These are phyloP conservation scores for Vachellia collinsii DNA, from an alignment of 306 rosid species.

Conservation along the genomic window DNA sequence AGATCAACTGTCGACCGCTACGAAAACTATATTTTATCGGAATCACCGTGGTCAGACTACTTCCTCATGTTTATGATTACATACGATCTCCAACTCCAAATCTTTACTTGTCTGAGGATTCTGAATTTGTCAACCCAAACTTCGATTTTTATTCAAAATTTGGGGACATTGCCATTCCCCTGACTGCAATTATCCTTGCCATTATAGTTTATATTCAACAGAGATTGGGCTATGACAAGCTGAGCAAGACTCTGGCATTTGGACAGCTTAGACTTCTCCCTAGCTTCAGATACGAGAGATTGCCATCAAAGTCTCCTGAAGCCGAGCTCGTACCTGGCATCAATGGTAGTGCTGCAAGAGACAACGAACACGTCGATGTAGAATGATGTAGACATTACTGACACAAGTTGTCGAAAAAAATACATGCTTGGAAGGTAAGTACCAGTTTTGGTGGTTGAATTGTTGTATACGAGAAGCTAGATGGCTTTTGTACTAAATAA, in stretches of 20 bases:
- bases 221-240: conserved; percentile 68
- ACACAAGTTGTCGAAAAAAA: conserved; percentile 31
- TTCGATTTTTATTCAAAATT: conserved; percentile 73
- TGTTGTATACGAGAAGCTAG: conserved; percentile 35
- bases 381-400: conserved; percentile 48
- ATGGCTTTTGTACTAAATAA: conserved; percentile 14
- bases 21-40: conserved; percentile 78
- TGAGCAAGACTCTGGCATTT: conserved; percentile 56
- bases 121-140: conserved; percentile 75
- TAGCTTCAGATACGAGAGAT: conserved; percentile 69
- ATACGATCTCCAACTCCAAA: conserved; percentile 59
- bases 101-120: conserved; percentile 71
- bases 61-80: conserved; percentile 85
- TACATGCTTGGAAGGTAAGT: conserved; percentile 34
- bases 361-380: conserved; percentile 45
- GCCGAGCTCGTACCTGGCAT: conserved; percentile 71
- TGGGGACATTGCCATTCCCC: conserved; percentile 76
- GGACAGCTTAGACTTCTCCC: conserved; percentile 69
- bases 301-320: conserved; percentile 67
- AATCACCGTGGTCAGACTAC: conserved; percentile 77
- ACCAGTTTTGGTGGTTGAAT: conserved; percentile 32
- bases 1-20: conserved; percentile 73
- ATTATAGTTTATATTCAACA: conserved; percentile 70
- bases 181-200: conserved; percentile 68
- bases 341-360: conserved; percentile 47